These are phyloP conservation scores for Amylostereum areolatum DNA, from an alignment of 1,284 basidiomycete species.

Conservation along the genomic window DNA sequence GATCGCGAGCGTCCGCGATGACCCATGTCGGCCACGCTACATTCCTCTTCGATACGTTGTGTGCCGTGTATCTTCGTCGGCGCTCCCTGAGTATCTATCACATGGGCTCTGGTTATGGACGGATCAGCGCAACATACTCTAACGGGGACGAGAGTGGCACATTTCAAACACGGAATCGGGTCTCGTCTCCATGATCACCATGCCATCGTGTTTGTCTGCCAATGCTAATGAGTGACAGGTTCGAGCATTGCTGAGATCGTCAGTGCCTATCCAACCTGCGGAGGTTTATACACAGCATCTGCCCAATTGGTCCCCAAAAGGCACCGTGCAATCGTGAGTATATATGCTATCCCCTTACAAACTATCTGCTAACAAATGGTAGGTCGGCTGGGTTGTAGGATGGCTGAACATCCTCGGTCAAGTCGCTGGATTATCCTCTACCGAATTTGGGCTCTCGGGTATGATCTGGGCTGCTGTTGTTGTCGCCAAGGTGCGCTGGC, in stretches of 20 bases:
- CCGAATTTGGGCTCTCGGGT: constrained; percentile 82
- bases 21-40: no score
- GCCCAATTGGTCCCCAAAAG: constrained; percentile 65
- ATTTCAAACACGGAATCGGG: no score
- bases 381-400: constrained; percentile 67
- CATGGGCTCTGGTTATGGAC: no score
- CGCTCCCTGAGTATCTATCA: no score
- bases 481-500: constrained; percentile 38
- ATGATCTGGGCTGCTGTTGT: constrained; percentile 85
- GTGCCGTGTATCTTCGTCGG: no score
- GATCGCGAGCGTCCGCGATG: no score
- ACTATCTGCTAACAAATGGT: background rate
- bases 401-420: constrained; percentile 89
- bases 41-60: no score
- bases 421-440: constrained; percentile 78
- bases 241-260: constrained; percentile 76
- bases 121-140: no score
- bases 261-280: constrained; percentile 79
- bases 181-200: no score
- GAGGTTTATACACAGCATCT: constrained; percentile 78
- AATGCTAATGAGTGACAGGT: constrained; percentile 22
- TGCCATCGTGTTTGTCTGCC: no score
- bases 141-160: no score
- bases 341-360: background rate
- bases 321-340: constrained; percentile 55